Conservation (phyloP, 2,329 filamentous ascomycete species). For the Paracorniculantispora psalliotae region DNA sequence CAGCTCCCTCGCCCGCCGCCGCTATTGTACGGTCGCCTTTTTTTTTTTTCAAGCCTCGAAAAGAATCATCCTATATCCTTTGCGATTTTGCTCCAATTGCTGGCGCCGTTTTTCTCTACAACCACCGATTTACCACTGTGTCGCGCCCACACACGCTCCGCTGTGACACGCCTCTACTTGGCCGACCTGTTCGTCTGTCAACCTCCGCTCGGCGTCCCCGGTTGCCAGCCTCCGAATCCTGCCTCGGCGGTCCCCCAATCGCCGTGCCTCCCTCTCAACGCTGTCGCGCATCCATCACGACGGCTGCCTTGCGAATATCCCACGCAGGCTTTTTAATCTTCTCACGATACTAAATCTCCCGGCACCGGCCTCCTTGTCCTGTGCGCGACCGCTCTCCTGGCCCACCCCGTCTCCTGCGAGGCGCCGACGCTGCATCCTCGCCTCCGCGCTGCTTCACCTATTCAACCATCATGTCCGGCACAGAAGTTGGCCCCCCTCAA, state of each 20-base stretch:
- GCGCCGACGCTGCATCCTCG: slow-evolving; percentile 4
- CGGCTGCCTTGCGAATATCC: not conserved
- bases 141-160: not conserved
- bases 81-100: not conserved
- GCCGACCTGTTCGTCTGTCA: not conserved
- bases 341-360: not conserved
- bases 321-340: not conserved
- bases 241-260: not conserved
- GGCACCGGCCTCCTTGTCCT: not conserved
- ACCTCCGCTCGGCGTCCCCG: slow-evolving; percentile 4
- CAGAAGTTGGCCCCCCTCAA: slow-evolving; percentile 30
- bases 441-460: not conserved
- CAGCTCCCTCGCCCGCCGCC: not conserved
- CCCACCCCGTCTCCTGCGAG: slow-evolving; percentile 6
- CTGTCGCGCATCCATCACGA: not conserved
- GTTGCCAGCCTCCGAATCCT: not conserved
- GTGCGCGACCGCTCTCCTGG: not conserved
- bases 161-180: not conserved
- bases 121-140: not conserved
- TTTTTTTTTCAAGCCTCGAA: not conserved
- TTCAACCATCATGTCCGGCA: slow-evolving; percentile 27
- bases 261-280: not conserved
- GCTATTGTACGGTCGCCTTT: slow-evolving; percentile 1
- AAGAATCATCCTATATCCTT: not conserved
- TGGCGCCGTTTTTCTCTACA: not conserved